A percentile compares a stretch with the other conserved stretches of the same genome.
Evolutionary conservation across 352 stramenopile species (phyloP).

Genomic region (Pythium rishiriense): DNA sequence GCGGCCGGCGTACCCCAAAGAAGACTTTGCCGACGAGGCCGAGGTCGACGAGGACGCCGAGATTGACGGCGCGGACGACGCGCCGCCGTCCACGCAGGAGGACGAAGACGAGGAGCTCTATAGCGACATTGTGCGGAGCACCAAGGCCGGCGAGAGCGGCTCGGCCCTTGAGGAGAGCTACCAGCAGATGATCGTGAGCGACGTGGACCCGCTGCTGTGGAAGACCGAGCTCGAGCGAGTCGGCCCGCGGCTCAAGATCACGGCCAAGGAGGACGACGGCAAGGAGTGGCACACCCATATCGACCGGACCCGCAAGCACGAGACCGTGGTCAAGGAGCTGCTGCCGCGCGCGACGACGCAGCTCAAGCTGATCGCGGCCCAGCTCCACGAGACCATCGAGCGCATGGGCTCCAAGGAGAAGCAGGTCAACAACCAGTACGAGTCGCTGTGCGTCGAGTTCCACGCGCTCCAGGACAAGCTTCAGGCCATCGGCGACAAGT

Average conservation of each 20-base stretch:
- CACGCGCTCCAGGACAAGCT: constrained; percentile 68
- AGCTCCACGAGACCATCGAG: constrained; percentile 59
- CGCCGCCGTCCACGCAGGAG: constrained; percentile 13
- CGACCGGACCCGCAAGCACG: constrained; percentile 73
- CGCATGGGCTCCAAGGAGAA: constrained; percentile 78
- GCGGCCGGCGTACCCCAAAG: constrained; percentile 69
- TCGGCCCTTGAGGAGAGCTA: constrained; percentile 68
- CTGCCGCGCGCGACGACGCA: constrained; percentile 58
- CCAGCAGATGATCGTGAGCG: constrained; percentile 85
- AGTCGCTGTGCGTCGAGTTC: constrained; percentile 65
- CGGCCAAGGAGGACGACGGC: constrained; percentile 50
- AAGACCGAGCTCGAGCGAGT: constrained; percentile 86
- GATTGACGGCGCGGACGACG: constrained; percentile 36
- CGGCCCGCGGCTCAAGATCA: constrained; percentile 66
- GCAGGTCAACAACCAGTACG: constrained; percentile 81
- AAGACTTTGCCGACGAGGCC: constrained; percentile 79
- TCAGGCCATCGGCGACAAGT: constrained; percentile 52
- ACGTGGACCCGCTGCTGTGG: constrained; percentile 79
- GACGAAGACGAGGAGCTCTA: constrained; percentile 68
- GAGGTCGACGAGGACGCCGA: constrained; percentile 67
- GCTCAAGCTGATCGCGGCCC: constrained; percentile 55
- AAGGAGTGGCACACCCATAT: constrained; percentile 86
- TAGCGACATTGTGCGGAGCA: constrained; percentile 48
- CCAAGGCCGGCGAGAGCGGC: constrained; percentile 37
- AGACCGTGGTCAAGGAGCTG: constrained; percentile 59